Conservation (phyloP, 2,329 filamentous ascomycete genomes). For the Saccharata proteae region DNA sequence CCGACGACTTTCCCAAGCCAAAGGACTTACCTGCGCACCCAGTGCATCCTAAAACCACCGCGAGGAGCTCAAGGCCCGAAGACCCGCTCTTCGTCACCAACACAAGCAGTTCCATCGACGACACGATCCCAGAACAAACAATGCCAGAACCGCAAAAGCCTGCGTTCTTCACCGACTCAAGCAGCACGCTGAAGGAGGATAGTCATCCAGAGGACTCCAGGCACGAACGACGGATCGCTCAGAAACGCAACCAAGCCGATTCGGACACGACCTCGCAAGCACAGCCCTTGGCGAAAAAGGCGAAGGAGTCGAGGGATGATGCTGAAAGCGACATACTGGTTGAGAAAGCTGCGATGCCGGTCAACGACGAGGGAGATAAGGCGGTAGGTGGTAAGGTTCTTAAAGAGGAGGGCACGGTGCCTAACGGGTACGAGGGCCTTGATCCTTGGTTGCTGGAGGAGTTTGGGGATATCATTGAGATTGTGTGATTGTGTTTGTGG, state of each 20-base stretch:
- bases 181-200: background rate
- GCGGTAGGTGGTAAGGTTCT: background rate
- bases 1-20: background rate
- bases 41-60: background rate
- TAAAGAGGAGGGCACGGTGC: background rate
- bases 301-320: too few species aligned
- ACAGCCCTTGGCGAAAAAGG: too few species aligned
- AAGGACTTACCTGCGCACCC: background rate
- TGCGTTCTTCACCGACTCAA: background rate
- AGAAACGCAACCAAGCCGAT: background rate
- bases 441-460: slow-evolving; percentile 26
- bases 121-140: background rate
- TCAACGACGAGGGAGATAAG: background rate
- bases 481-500: slow-evolving; percentile 10
- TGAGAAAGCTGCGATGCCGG: too few species aligned
- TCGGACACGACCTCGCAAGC: background rate
- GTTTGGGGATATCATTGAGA: slow-evolving; percentile 27
- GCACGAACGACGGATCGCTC: background rate
- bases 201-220: background rate
- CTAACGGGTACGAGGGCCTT: slow-evolving; percentile 19
- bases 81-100: background rate
- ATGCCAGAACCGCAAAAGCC: background rate
- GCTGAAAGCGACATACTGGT: too few species aligned
- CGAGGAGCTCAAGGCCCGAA: background rate
- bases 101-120: background rate